Evolutionary conservation across 2,329 filamentous ascomycete species (phyloP), one percentile per base, ranked within the genome.

Genomic region (Cryphonectria carpinicola): DNA sequence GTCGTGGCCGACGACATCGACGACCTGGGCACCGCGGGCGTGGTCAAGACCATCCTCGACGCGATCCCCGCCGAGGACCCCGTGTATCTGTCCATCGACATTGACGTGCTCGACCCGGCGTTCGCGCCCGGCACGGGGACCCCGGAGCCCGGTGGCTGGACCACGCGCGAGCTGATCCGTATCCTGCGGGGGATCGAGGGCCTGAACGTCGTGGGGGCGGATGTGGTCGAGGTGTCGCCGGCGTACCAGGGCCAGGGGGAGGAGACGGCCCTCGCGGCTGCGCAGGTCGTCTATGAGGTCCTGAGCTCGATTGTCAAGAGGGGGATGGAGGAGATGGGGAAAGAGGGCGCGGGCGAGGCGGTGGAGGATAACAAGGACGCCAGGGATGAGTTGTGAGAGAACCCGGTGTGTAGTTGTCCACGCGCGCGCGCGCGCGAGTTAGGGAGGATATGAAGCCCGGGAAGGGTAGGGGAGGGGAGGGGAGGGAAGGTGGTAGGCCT

Each of bases 61-160:
- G 87, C 89, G 0, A 89, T 97, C 6, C 93, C 93, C 0, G 89
- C 87, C 0, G 88, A 93, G 74, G 89, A 88, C 74, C 93, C 93
- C 0, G 93, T 97, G n/a, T 79, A 79, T 64, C 73, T 79, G 64
- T 76, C 73, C 1, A 74, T 79, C 56, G 79, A 80, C 72, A 83
- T 81, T 65, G 79, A 81, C 74, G 79, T 81, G 63, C 75, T 81
- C 32, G 79, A 81, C 72, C 79, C 79, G 35, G 79, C 79, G 0
- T 81, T 81, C 69, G 79, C 78, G 22, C 77, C 77, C 0, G 77
- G 77, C 35, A 97, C 94, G 0, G 95, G 94, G 1, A 97, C 94
- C 0, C 94, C 94, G 0, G 94, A 97, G 83, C 92, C 94, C 0
- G 94, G 95, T 70, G 94, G 94, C 52, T 97, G 94, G 94, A 96